Conservation (phyloP, 805 yeast species). For the Tetrapisispora phaffii region DNA sequence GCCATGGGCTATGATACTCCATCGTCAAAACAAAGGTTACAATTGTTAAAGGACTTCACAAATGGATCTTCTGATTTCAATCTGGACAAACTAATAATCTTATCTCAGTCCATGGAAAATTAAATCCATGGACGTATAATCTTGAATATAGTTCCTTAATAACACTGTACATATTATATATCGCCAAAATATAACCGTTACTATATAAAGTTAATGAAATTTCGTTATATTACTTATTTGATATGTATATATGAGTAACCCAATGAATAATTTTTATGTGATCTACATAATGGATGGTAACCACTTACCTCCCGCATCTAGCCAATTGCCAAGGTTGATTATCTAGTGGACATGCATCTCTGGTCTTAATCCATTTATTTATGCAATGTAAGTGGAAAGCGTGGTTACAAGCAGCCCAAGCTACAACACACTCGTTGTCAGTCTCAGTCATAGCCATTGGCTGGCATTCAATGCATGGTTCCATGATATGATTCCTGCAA, state of each 20-base stretch:
- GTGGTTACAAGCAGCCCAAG: constrained; percentile 95
- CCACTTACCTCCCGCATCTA: constrained; percentile 57
- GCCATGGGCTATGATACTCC: constrained; percentile 41
- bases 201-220: neutral
- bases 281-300: neutral
- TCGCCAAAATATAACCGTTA: neutral
- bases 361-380: constrained; percentile 85
- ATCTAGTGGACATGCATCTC: constrained; percentile 95
- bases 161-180: neutral
- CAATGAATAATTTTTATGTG: neutral
- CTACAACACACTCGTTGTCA: constrained; percentile 78
- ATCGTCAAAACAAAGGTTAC: constrained; percentile 40
- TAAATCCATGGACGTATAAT: no score
- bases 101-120: constrained; percentile 61
- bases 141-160: no score
- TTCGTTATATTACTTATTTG: neutral
- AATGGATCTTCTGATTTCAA: constrained; percentile 56
- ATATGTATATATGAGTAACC: neutral
- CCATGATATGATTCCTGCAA: constrained; percentile 97
- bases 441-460: constrained; percentile 57
- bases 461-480: constrained; percentile 94
- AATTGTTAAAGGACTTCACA: constrained; percentile 59
- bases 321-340: constrained; percentile 78
- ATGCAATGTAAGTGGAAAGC: constrained; percentile 98
- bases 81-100: constrained; percentile 56